These are phyloP conservation scores for Carallia pectinifolia DNA, from an alignment of 345 rosid species.

Conservation along the genomic window DNA sequence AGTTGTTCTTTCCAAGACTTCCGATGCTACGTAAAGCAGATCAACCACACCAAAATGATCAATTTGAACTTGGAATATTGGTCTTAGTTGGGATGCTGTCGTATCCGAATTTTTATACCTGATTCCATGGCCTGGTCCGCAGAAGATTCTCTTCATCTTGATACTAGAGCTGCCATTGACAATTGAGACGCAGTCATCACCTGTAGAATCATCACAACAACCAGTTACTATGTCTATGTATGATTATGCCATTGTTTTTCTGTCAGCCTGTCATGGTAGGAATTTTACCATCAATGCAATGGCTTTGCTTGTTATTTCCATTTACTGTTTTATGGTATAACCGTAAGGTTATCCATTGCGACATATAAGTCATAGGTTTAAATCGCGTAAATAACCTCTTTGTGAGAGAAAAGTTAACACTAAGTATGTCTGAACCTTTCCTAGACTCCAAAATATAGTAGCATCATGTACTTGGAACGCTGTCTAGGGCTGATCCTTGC, in stretches of 20 bases:
- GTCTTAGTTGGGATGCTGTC: background rate
- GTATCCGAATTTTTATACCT: slow-evolving; percentile 43
- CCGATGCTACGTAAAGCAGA: slow-evolving; percentile 56
- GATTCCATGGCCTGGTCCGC: slow-evolving; percentile 98
- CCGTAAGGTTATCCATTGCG: too few species aligned
- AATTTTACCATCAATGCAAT: background rate
- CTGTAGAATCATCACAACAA: slow-evolving; percentile 38
- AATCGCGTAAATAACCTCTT: too few species aligned
- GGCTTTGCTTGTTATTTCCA: background rate
- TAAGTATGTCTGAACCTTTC: too few species aligned
- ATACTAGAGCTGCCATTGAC: slow-evolving; percentile 74
- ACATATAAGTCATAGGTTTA: too few species aligned
- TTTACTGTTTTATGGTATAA: background rate
- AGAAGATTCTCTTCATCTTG: slow-evolving; percentile 79
- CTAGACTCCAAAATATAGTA: too few species aligned
- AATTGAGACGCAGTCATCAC: slow-evolving; percentile 93
- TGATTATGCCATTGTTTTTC: background rate
- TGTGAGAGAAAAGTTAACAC: too few species aligned
- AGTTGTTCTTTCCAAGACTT: slow-evolving; percentile 88
- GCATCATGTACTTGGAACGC: too few species aligned
- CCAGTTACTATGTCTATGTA: background rate
- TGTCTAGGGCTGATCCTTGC: background rate
- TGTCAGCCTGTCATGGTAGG: background rate
- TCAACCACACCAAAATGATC: background rate
- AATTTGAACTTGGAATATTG: background rate